A percentile compares a stretch with the other conserved stretches of the same genome.
Conservation (phyloP, 306 rosid genomes). For the Castanea crenata region DNA sequence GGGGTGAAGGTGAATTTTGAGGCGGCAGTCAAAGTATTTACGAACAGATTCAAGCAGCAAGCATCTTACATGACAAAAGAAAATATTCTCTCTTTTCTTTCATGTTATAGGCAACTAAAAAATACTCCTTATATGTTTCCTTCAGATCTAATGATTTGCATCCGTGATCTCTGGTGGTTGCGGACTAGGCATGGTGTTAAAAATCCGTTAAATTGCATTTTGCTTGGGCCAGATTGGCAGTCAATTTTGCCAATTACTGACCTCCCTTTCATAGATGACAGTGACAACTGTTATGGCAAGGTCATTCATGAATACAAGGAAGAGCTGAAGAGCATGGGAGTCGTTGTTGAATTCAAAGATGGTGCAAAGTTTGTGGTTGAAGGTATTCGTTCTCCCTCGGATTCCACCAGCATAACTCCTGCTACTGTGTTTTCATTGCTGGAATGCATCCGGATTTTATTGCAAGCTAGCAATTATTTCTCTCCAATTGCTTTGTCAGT, state of each 20-base stretch:
- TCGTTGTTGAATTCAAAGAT: conserved; percentile 38
- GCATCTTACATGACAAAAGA: conserved; percentile 37
- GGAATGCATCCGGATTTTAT: conserved; percentile 38
- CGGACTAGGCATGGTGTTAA: conserved; percentile 39
- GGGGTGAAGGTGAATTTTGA: conserved; percentile 64
- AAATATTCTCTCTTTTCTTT: conserved; percentile 49
- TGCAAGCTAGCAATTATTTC: not conserved
- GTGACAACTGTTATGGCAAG: conserved; percentile 39
- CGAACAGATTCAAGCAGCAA: conserved; percentile 32
- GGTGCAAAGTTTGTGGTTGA: conserved; percentile 45
- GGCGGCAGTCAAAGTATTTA: conserved; percentile 38
- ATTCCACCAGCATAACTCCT: conserved; percentile 38
- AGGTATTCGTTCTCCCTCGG: conserved; percentile 35
- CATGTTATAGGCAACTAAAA: conserved; percentile 38
- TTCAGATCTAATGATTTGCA: conserved; percentile 18
- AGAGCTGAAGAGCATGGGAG: conserved; percentile 63
- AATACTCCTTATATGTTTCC: conserved; percentile 28
- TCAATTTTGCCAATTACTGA: conserved; percentile 43
- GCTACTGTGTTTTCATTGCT: conserved; percentile 48
- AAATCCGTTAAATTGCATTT: conserved; percentile 54
- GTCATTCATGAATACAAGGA: conserved; percentile 40
- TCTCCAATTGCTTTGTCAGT: conserved; percentile 28
- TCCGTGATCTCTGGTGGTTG: conserved; percentile 46
- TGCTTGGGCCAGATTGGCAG: conserved; percentile 61
- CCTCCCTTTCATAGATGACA: conserved; percentile 66